Evolutionary conservation across 345 rosid genomes (phyloP).

Genomic region (Moringa oleifera): DNA sequence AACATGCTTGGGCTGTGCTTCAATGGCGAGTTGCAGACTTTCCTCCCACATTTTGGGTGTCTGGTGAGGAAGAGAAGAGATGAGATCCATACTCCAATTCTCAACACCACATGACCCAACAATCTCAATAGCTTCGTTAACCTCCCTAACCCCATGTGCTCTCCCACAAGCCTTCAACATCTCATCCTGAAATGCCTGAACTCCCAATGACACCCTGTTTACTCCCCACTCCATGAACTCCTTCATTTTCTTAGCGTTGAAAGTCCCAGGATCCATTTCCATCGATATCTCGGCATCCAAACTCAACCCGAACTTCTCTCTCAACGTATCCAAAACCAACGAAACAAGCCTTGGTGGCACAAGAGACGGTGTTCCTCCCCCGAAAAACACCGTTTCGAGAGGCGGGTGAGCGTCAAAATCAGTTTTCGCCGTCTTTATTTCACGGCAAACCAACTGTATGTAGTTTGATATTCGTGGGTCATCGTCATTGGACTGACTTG

Average conservation of each 20-base stretch:
- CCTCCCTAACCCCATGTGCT: slow-evolving; percentile 76
- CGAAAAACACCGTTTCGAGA: slow-evolving; percentile 72
- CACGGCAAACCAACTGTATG: slow-evolving; percentile 44
- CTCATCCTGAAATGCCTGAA: slow-evolving; percentile 90
- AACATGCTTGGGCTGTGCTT: slow-evolving; percentile 61
- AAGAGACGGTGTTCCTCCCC: slow-evolving; percentile 96
- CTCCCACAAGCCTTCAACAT: slow-evolving; percentile 82
- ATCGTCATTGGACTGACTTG: slow-evolving; percentile 32
- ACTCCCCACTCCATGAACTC: slow-evolving; percentile 69
- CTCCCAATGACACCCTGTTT: slow-evolving; percentile 92
- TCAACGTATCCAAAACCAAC: slow-evolving; percentile 51
- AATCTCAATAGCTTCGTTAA: slow-evolving; percentile 72
- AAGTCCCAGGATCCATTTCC: slow-evolving; percentile 99
- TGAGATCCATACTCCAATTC: slow-evolving; percentile 95
- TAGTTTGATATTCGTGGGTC: slow-evolving; percentile 72
- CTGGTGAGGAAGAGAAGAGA: slow-evolving; percentile 89
- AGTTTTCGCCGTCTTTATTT: slow-evolving; percentile 47
- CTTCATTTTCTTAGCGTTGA: slow-evolving; percentile 48
- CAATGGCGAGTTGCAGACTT: slow-evolving; percentile 56
- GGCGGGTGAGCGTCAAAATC: slow-evolving; percentile 31
- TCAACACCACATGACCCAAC: slow-evolving; percentile 52
- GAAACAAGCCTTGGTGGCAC: slow-evolving; percentile 74
- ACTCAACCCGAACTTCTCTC: slow-evolving; percentile 54
- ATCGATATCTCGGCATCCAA: slow-evolving; percentile 71
- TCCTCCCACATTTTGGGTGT: slow-evolving; percentile 80